Percentiles rank a stretch among this genome's conserved stretches.
phyloP scores from a whole-genome alignment of 202 grass and related monocot genomes.

The Zizania palustris region DNA sequence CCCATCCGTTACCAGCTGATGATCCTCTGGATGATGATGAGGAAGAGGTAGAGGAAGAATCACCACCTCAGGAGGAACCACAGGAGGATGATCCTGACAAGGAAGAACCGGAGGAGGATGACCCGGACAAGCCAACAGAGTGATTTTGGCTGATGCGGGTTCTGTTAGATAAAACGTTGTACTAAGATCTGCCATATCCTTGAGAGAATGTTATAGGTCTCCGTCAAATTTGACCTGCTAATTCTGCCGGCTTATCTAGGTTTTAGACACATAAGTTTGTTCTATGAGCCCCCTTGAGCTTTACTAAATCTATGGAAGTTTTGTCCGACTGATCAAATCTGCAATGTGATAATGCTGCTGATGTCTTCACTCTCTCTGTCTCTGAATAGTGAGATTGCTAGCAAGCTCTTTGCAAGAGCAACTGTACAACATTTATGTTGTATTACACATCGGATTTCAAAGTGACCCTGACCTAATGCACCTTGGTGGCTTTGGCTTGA shows the following conservation, averaged over 20 bases:
- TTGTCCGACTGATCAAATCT: slow-evolving; percentile 42
- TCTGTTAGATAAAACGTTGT: slow-evolving; percentile 42
- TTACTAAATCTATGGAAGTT: slow-evolving; percentile 48
- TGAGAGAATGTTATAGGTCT: slow-evolving; percentile 17
- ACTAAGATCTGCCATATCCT: slow-evolving; percentile 28
- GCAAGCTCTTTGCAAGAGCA: not conserved
- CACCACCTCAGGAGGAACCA: slow-evolving; percentile 49
- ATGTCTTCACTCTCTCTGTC: not conserved
- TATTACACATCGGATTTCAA: not conserved
- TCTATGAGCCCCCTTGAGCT: slow-evolving; percentile 14
- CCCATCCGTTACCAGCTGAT: slow-evolving; percentile 62
- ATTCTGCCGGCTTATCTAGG: slow-evolving; percentile 46
- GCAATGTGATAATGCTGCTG: not conserved
- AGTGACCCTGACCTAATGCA: too few species aligned
- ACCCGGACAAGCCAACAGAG: slow-evolving; percentile 61
- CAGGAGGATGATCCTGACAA: slow-evolving; percentile 70
- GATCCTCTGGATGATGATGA: slow-evolving; percentile 69
- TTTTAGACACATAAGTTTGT: slow-evolving; percentile 32
- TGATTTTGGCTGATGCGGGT: slow-evolving; percentile 28
- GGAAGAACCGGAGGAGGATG: slow-evolving; percentile 67
- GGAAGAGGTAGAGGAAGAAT: slow-evolving; percentile 66
- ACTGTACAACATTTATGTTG: not conserved
- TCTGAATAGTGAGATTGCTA: not conserved
- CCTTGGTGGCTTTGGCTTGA: too few species aligned
- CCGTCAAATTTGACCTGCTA: slow-evolving; percentile 35